Conservation (phyloP, 306 rosid species). For the Vigna nakashimae region DNA sequence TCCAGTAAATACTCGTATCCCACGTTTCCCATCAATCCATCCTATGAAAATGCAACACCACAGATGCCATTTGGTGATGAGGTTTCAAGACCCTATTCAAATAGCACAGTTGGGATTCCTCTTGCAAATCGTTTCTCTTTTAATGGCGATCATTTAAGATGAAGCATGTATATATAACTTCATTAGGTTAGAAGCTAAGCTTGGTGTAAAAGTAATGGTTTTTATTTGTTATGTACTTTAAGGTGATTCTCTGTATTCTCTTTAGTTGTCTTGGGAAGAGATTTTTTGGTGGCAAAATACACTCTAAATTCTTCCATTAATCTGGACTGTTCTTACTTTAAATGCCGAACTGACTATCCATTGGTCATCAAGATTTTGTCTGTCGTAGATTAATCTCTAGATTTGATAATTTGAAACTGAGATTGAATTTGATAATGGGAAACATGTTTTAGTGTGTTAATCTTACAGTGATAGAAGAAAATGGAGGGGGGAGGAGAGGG, state of each 20-base stretch:
- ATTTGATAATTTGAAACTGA: background rate
- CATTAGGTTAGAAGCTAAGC: constrained; percentile 47
- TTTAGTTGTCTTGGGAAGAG: constrained; percentile 37
- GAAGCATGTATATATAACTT: constrained; percentile 57
- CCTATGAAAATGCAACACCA: constrained; percentile 49
- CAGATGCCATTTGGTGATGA: constrained; percentile 52
- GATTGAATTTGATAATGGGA: background rate
- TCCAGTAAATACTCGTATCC: constrained; percentile 55
- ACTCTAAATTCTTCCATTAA: background rate
- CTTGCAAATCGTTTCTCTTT: constrained; percentile 54
- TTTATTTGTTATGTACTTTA: constrained; percentile 40
- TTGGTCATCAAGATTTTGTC: constrained; percentile 15
- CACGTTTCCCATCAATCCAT: constrained; percentile 48
- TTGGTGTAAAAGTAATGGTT: constrained; percentile 38
- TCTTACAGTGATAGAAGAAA: background rate
- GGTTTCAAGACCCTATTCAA: constrained; percentile 54
- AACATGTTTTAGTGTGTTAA: background rate
- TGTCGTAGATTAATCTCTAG: background rate
- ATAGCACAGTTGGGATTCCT: constrained; percentile 51
- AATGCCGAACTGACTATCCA: background rate
- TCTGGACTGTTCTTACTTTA: constrained; percentile 1
- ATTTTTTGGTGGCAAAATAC: constrained; percentile 29
- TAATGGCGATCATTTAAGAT: constrained; percentile 57
- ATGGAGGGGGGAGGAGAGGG: too few relatives aligned
- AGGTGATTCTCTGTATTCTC: constrained; percentile 38